Base-by-base conservation (phyloP, 208 protist genomes). In the Trypanosoma vivax region DNA sequence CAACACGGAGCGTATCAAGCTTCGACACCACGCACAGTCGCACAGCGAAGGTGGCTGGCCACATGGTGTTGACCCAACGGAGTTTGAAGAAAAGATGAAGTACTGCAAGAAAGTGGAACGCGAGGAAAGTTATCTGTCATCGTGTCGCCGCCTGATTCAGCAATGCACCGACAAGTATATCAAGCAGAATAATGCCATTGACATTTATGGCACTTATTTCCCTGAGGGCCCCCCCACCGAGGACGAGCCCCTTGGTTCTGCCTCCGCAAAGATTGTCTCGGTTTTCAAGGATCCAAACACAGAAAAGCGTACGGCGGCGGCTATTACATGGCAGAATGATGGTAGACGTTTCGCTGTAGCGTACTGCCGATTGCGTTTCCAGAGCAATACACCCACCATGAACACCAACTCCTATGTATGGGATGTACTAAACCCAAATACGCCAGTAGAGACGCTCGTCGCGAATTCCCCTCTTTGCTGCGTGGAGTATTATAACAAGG, bases 141-240 rank as follows among this genome's bases (percentile, higher is more conserved):
- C 90, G 5, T 94, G 96, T 65, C 71, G 76, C 14, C 64, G 79
- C 18, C 79, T 98, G 0, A 75, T 91, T 10, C 88, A 96, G 45
- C 76, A 83, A 52, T 89, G 66, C 27, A 68, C 95, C 13, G 88
- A 97, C 25, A 75, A 90, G 45, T 86, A 85, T 37, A 75, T 98
- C 37, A 96, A 97, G 65, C 95, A 99, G 61, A 99, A 99, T 79
- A 96, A 94, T 46, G 84, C 96, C 2, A 88, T 99, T 42, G 95
- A 99, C 72, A 98, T 99, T 56, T 98, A 97, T 76, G 93, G 97
- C 27, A 75, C 92, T 27, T 98, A 98, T 65, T 99, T 98, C 60
- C 45, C 60, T 1, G 88, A 93, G 21, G 67, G 72, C 24, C 73
- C 76, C 11, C 73, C 88, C 3, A 65, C 75, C 27, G 73, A 80